These are phyloP conservation scores for Coemansia sp. DNA, from an alignment of 192 early-diverging fungal genomes.

Conservation along the genomic window DNA sequence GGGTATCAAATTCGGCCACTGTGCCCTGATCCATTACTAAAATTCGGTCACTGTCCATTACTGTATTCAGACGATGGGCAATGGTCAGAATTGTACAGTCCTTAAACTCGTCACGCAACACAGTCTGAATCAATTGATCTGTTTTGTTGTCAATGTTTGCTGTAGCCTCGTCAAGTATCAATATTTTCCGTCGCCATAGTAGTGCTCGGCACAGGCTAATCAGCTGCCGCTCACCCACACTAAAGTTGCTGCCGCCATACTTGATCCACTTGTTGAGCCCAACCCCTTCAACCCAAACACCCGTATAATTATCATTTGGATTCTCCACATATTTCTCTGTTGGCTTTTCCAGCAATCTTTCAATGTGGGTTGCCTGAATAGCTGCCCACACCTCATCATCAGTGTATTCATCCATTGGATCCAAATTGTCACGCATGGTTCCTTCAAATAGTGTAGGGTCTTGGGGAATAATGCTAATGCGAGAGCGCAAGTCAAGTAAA, in stretches of 20 bases:
- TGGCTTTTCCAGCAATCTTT: conserved; percentile 38
- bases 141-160: conserved; percentile 59
- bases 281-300: conserved; percentile 5
- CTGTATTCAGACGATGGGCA: too few relatives aligned
- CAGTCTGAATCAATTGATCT: conserved; percentile 54
- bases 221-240: conserved; percentile 70
- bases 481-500: conserved; percentile 61
- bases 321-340: conserved; percentile 10
- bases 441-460: conserved; percentile 70
- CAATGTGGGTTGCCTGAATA: conserved; percentile 44
- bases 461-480: conserved; percentile 66
- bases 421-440: conserved; percentile 71
- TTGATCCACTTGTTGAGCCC: conserved; percentile 12
- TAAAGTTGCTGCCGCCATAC: conserved; percentile 66
- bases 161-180: conserved; percentile 78
- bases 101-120: conserved; percentile 18
- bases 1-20: too few relatives aligned
- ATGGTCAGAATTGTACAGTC: conserved; percentile 10
- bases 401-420: conserved; percentile 55
- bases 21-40: too few relatives aligned
- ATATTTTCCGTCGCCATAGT: conserved; percentile 64
- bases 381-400: conserved; percentile 69
- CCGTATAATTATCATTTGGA: not conserved
- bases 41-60: too few relatives aligned
- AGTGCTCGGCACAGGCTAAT: conserved; percentile 60